Evolutionary conservation across 2,329 filamentous ascomycete species (phyloP), one percentile per base, ranked within the genome.

Genomic region (Ophiocordyceps robertsii): DNA sequence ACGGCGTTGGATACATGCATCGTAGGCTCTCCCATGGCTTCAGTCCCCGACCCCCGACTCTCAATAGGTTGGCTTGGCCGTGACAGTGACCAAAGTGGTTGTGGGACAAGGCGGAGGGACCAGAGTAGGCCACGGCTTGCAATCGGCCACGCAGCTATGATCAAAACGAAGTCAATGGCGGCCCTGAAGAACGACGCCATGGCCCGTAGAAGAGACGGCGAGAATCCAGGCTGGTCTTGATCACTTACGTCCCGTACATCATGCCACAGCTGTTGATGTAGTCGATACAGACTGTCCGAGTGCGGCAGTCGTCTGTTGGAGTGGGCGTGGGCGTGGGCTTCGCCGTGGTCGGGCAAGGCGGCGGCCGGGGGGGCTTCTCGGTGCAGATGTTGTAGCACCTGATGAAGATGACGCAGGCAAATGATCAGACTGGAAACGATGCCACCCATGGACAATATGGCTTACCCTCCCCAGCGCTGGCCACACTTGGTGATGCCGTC

Each of bases 271-370:
- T 33, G 31, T 40, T 40, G 13, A 35, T 35, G 11, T n/a, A n/a
- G 39, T 40, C 39, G 31, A 40, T 40, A 16, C 39, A 40, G 31
- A 40, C 29, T 10, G 39, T 40, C 13, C 39, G 39, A 10, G 39
- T 21, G 3, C 21, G 12, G 39, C 39, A 40, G 39, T 40, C 31
- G 13, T 40, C 39, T 11, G 13, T 29, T 1, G 39, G 8, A 11
- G 30, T 32, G 0, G 39, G 31, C 19, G 11, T 16, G 2, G 19
- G 30, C 4, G 17, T 40, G 2, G 36, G 36, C 13, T 21, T 37
- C 4, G n/a, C n/a, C n/a, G 36, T 21, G 9, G 36, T 37, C 16
- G 36, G 17, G 36, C 36, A 37, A 12, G 36, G 36, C 36, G 36
- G 36, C 36, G 36, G 36, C 36, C n/a, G 36, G 4, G 36, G 36